phyloP scores from a whole-genome alignment of 805 yeast genomes.

The Saccharomyces eubayanus region DNA sequence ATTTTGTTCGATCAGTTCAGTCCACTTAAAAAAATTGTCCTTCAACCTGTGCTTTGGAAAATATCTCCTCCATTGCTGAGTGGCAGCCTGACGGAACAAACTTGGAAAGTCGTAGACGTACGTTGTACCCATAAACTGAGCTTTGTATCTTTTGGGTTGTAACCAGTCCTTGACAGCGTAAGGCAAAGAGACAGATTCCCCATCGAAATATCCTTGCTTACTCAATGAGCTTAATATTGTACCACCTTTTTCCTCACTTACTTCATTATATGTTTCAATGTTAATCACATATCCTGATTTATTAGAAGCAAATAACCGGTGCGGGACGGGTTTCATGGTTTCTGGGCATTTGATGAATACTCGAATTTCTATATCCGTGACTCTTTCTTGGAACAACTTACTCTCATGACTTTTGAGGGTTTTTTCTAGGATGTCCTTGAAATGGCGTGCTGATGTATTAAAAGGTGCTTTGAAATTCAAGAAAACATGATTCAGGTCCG shows the following conservation, averaged over 20 bases:
- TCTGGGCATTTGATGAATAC: constrained; percentile 87
- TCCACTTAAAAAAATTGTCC: constrained; percentile 66
- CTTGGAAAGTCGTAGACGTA: constrained; percentile 99
- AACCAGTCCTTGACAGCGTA: constrained; percentile 96
- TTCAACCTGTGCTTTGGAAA: constrained; percentile 40
- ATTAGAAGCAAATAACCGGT: constrained; percentile 92
- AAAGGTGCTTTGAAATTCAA: constrained; percentile 94
- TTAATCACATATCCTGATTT: constrained; percentile 96
- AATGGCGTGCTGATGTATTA: constrained; percentile 89
- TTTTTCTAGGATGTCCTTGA: constrained; percentile 94
- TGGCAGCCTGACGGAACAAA: constrained; percentile 85
- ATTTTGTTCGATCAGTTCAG: constrained; percentile 72
- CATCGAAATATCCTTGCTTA: constrained; percentile 92
- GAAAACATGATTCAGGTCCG: constrained; percentile 94
- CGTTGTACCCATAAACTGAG: constrained; percentile 96
- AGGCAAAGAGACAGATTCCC: constrained; percentile 90
- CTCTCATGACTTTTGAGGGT: constrained; percentile 96
- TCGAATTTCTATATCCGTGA: constrained; percentile 95
- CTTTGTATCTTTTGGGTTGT: constrained; percentile 97
- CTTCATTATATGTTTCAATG: constrained; percentile 90
- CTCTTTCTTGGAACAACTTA: constrained; percentile 91
- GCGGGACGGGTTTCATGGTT: constrained; percentile 85
- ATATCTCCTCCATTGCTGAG: constrained; percentile 72
- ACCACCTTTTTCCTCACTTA: constrained; percentile 82
- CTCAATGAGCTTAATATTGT: constrained; percentile 96